Percentiles rank a stretch among this genome's conserved stretches.
phyloP scores from a whole-genome alignment of 331 rosid species.

The Rhamnella rubrinervis region DNA sequence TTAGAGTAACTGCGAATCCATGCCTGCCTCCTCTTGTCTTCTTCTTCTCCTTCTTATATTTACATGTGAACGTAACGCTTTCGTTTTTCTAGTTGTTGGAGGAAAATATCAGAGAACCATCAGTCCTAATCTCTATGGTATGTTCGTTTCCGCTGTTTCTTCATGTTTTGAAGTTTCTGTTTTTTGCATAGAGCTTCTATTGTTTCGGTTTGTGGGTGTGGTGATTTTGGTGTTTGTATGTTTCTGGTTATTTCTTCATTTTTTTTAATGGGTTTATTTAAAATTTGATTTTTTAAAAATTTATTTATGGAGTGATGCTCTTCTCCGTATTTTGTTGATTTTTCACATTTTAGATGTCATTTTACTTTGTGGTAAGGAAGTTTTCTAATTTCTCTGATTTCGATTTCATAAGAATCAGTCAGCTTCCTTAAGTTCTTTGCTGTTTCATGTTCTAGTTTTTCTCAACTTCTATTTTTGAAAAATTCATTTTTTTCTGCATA shows the following conservation, averaged over 20 bases:
- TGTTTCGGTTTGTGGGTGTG: slow-evolving; percentile 16
- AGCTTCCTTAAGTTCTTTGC: no score
- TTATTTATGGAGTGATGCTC: not conserved
- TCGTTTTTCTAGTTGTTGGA: slow-evolving; percentile 9
- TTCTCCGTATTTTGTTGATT: slow-evolving; percentile 22
- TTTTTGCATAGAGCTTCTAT: not conserved
- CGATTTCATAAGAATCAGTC: no score
- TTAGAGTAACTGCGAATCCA: slow-evolving; percentile 34
- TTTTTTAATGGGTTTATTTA: slow-evolving; percentile 22
- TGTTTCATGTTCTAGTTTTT: no score
- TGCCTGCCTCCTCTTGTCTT: slow-evolving; percentile 11
- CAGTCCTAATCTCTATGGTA: slow-evolving; percentile 12
- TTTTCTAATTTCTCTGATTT: no score
- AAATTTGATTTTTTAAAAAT: not conserved
- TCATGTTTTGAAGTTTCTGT: slow-evolving; percentile 5
- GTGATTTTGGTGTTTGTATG: not conserved
- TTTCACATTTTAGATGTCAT: no score
- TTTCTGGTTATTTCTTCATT: not conserved
- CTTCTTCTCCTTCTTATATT: slow-evolving; percentile 5
- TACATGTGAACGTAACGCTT: slow-evolving; percentile 16
- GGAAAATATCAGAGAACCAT: slow-evolving; percentile 4
- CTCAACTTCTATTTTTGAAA: no score
- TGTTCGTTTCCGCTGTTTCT: slow-evolving; percentile 15
- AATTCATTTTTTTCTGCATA: no score
- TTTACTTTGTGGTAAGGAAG: no score